Base-by-base conservation (phyloP, 495 filamentous ascomycete species). In the Chlorociboria aeruginascens region DNA sequence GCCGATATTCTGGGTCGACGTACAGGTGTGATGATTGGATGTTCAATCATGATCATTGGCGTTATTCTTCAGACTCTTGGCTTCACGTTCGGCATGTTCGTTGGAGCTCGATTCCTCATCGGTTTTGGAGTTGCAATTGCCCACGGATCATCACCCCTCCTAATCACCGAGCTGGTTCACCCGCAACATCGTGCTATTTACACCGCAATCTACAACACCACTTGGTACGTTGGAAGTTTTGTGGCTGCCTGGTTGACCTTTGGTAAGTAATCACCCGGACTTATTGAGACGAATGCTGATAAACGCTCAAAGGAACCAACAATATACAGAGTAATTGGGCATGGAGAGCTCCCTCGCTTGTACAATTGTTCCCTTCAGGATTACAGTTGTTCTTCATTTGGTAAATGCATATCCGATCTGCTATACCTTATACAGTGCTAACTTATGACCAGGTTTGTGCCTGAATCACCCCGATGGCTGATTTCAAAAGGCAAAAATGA, bases 401-500 rank as follows among this genome's bases (percentile, higher is more conserved):
- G 68, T 71, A 73, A 50, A 61, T 73, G 69, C 4, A 17, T 30
- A 41, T 29, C 30, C 12, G 11, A 28, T 17, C 8, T 8, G 16
- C 8, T 39, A n/a, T 39, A 7, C n/a, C 17, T 25, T 10, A 35
- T 33, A n/a, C 32, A 17, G 12, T 25, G 16, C 8, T 38, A 12
- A 7, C 3, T 44, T 17, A 30, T 12, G n/a, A 14, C 33, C 16
- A 35, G 45, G 44, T n/a, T 63, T 58, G 48, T 52, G 1, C 72
- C 73, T n/a, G 74, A 82, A 57, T 79, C 75, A 3, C 78, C 78
- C 10, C 69, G 78, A 52, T 85, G 62, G 65, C 66, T 83, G 17
- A 78, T 85, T 50, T 70, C 74, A 50, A 79, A 80, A 52, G 82
- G 82, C 60, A 70, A 72, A 46, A 66, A 73, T 48, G 81, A 85